Evolutionary conservation across 192 early-diverging fungal genomes (phyloP).

Genomic region (Mortierella claussenii): DNA sequence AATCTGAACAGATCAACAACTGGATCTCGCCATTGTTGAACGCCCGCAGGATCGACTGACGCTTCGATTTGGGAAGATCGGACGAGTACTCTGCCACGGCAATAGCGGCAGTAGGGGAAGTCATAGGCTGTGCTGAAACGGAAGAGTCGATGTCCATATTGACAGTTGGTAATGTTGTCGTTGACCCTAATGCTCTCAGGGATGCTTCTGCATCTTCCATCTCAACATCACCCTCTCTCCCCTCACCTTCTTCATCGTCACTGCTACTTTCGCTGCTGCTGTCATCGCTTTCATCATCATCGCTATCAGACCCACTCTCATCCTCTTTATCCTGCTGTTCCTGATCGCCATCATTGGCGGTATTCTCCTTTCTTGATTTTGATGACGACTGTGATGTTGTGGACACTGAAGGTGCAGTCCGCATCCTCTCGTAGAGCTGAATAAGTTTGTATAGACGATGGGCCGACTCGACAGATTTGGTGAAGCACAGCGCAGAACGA

Average conservation of each 20-base stretch:
- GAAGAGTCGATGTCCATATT: slow-evolving; percentile 8
- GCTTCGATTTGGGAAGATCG: slow-evolving; percentile 71
- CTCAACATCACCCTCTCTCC: slow-evolving; percentile 23
- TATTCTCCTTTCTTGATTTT: background rate
- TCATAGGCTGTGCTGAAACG: too few species aligned
- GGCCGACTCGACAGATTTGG: slow-evolving; percentile 91
- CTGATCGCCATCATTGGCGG: background rate
- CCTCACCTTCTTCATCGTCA: slow-evolving; percentile 6
- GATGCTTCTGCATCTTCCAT: slow-evolving; percentile 27
- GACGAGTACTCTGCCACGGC: slow-evolving; percentile 79
- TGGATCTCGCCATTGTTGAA: slow-evolving; percentile 77
- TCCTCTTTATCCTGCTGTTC: background rate
- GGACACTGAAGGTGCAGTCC: slow-evolving; percentile 8
- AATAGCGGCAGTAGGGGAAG: slow-evolving; percentile 26
- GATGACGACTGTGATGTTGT: background rate
- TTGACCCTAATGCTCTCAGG: slow-evolving; percentile 7
- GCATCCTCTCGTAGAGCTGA: slow-evolving; percentile 63
- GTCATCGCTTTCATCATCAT: slow-evolving; percentile 4
- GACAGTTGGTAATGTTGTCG: background rate
- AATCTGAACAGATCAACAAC: slow-evolving; percentile 85
- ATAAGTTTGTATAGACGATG: slow-evolving; percentile 82
- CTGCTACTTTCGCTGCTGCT: background rate
- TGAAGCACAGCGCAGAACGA: slow-evolving; percentile 82
- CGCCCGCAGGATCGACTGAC: slow-evolving; percentile 67
- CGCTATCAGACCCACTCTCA: background rate